Conservation (phyloP, 2,329 filamentous ascomycete species). For the Ceratocystis colombiana region DNA sequence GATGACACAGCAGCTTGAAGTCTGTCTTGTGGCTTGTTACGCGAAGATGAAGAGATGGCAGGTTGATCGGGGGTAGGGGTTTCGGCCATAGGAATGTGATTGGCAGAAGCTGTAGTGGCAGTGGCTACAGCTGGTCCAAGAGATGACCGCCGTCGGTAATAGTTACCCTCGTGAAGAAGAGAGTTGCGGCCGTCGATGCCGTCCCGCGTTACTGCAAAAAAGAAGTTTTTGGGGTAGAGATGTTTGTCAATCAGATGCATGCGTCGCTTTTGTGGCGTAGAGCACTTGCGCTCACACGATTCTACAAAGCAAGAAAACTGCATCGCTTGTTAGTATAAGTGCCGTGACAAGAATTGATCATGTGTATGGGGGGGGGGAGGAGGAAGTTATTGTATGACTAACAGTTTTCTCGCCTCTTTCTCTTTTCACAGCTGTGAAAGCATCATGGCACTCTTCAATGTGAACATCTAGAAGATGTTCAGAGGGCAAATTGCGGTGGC, state of each 20-base stretch:
- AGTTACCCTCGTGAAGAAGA: slow-evolving; percentile 54
- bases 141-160: slow-evolving; percentile 43
- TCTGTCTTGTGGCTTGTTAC: not conserved
- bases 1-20: not conserved
- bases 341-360: not conserved
- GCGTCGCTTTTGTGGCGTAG: slow-evolving; percentile 70
- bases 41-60: slow-evolving; percentile 11
- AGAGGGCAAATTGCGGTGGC: slow-evolving; percentile 78
- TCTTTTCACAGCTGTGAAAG: slow-evolving; percentile 58
- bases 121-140: slow-evolving; percentile 27
- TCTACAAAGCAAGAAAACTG: slow-evolving; percentile 86
- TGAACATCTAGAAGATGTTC: slow-evolving; percentile 71
- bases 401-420: slow-evolving; percentile 82
- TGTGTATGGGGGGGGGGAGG: not conserved
- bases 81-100: slow-evolving; percentile 27
- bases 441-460: slow-evolving; percentile 84
- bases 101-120: slow-evolving; percentile 30
- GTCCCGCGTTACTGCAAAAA: slow-evolving; percentile 75
- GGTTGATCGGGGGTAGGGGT: slow-evolving; percentile 21
- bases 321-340: slow-evolving; percentile 24
- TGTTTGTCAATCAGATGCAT: slow-evolving; percentile 93
- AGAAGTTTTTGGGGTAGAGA: slow-evolving; percentile 77
- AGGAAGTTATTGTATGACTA: slow-evolving; percentile 32
- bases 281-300: slow-evolving; percentile 74
- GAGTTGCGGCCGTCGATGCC: slow-evolving; percentile 81